Evolutionary conservation across 306 rosid species (phyloP).

Genomic region (Urtica urens): DNA sequence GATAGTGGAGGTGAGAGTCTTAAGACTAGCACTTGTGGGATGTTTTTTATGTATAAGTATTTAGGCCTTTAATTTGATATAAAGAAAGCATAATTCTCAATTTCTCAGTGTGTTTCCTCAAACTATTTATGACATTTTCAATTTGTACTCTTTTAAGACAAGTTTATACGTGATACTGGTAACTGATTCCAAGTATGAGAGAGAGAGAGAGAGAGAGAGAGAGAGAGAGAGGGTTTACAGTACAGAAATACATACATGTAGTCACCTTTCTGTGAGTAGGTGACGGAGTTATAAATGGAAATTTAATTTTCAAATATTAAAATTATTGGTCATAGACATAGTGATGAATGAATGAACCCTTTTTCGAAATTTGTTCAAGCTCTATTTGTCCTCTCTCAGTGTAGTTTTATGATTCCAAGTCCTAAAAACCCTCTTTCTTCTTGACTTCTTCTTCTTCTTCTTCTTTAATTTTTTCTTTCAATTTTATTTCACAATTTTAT

Average conservation of each 20-base stretch:
- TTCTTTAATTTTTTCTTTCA: not conserved
- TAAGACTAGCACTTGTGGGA: not conserved
- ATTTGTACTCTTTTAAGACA: conserved; percentile 7
- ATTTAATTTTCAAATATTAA: too few relatives aligned
- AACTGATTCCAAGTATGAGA: too few relatives aligned
- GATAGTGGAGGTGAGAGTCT: conserved; percentile 9
- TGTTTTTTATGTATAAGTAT: conserved; percentile 14
- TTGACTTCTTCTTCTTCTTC: conserved; percentile 5
- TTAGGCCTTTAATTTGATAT: conserved; percentile 13
- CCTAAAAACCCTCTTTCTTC: not conserved
- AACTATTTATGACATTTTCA: conserved; percentile 10
- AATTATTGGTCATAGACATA: too few relatives aligned
- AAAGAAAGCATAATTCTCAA: conserved; percentile 1
- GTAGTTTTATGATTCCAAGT: conserved; percentile 55
- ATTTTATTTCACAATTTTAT: not conserved
- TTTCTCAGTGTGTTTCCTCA: conserved; percentile 1
- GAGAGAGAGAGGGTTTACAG: conserved; percentile 5
- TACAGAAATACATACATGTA: not conserved
- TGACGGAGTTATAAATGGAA: conserved; percentile 28
- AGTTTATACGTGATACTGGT: too few relatives aligned
- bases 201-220: conserved; percentile 8
- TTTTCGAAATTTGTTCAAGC: conserved; percentile 55
- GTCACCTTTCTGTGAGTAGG: conserved; percentile 19
- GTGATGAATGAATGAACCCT: conserved; percentile 20
- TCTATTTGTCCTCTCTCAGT: conserved; percentile 58